phyloP scores from a whole-genome alignment of 1,284 basidiomycete genomes.

The Retiboletus flavoniger region DNA sequence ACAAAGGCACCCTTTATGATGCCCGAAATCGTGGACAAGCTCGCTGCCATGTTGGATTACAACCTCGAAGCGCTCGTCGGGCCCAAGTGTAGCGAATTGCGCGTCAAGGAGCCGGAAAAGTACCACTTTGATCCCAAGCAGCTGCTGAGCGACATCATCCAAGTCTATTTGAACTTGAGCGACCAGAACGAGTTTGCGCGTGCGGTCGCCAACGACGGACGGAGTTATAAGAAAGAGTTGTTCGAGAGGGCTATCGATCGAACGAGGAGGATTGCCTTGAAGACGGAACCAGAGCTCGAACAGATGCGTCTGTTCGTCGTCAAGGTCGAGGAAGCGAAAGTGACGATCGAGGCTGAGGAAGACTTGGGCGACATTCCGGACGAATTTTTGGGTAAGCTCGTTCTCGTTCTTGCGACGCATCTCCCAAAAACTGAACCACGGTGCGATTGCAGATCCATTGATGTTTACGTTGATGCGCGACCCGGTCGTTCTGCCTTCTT shows the following conservation, averaged over 20 bases:
- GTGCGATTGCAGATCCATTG: conserved; percentile 66
- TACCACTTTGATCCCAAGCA: conserved; percentile 86
- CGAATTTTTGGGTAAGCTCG: conserved; percentile 80
- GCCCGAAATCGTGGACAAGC: conserved; percentile 92
- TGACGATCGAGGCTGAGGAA: conserved; percentile 81
- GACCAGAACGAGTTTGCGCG: conserved; percentile 79
- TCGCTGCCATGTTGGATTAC: conserved; percentile 97
- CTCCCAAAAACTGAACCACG: background rate
- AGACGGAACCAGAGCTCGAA: conserved; percentile 80
- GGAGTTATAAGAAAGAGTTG: conserved; percentile 84
- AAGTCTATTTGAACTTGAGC: conserved; percentile 90
- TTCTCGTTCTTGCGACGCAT: background rate
- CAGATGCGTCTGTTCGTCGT: conserved; percentile 71
- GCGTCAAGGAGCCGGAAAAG: conserved; percentile 85
- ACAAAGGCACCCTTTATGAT: conserved; percentile 93
- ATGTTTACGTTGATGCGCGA: conserved; percentile 97
- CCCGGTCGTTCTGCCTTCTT: conserved; percentile 89
- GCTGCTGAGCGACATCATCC: conserved; percentile 84
- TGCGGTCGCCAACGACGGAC: conserved; percentile 89
- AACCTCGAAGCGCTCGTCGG: conserved; percentile 91
- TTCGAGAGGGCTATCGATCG: conserved; percentile 83
- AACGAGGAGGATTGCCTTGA: conserved; percentile 66
- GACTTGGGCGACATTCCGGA: conserved; percentile 95
- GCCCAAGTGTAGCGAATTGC: conserved; percentile 80
- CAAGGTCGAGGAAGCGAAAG: conserved; percentile 83